Percentiles rank a stretch among this genome's conserved stretches.
These are phyloP conservation scores for Gamsiella multidivaricata DNA, from an alignment of 192 early-diverging fungal species.

Conservation along the genomic window DNA sequence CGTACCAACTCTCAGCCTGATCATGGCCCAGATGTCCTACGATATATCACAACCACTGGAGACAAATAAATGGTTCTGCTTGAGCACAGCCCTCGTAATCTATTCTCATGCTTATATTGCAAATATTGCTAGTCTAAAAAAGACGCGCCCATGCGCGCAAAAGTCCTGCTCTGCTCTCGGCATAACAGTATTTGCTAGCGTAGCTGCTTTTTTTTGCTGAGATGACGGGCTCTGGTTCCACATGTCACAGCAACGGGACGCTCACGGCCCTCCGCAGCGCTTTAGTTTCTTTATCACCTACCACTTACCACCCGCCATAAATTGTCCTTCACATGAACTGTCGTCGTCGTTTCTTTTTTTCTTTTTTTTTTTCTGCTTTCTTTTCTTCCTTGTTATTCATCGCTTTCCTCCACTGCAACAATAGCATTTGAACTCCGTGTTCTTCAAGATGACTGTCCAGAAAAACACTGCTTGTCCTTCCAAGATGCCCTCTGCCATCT, in stretches of 20 bases:
- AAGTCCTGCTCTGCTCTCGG: too few species aligned
- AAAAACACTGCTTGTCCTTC: slow-evolving; percentile 13
- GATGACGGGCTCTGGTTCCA: too few species aligned
- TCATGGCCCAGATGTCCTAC: background rate
- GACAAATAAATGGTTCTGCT: background rate
- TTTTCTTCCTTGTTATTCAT: background rate
- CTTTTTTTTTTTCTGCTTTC: background rate
- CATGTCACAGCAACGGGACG: too few species aligned
- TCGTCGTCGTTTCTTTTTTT: too few species aligned
- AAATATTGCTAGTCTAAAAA: background rate
- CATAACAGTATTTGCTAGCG: too few species aligned
- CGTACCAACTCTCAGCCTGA: slow-evolving; percentile 27
- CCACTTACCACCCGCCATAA: slow-evolving; percentile 6
- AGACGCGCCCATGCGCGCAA: too few species aligned
- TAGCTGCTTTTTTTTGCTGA: too few species aligned
- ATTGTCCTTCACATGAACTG: slow-evolving; percentile 3
- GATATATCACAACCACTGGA: too few species aligned
- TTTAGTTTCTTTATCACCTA: background rate
- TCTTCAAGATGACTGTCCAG: slow-evolving; percentile 17
- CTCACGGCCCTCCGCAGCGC: background rate
- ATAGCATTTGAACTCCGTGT: too few species aligned
- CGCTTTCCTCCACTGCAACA: background rate
- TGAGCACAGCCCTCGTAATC: background rate
- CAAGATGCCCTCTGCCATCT: slow-evolving; percentile 41
- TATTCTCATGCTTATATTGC: background rate